These are phyloP conservation scores for Rhodosporidiobolus odoratus DNA, from an alignment of 768 basidiomycete species.

Conservation along the genomic window DNA sequence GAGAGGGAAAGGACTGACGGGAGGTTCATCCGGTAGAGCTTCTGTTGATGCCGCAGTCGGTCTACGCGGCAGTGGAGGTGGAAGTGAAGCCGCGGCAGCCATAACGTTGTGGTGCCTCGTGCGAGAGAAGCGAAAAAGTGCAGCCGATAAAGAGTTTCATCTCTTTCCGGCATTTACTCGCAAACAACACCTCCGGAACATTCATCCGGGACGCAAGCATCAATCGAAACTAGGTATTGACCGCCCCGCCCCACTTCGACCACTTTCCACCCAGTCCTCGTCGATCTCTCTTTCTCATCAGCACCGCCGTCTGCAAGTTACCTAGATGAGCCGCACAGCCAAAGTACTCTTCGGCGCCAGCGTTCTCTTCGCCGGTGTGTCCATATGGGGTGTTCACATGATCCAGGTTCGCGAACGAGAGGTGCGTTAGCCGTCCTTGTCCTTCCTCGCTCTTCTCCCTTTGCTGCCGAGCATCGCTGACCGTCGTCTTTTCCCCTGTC, in stretches of 20 bases:
- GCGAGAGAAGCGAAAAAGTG: too few relatives aligned
- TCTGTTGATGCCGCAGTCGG: not conserved
- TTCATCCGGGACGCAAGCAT: too few relatives aligned
- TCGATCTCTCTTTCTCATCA: too few relatives aligned
- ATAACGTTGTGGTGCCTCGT: too few relatives aligned
- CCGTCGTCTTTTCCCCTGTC: not conserved
- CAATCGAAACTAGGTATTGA: too few relatives aligned
- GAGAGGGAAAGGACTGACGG: not conserved
- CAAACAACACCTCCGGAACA: too few relatives aligned
- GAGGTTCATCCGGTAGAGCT: slow-evolving; percentile 19
- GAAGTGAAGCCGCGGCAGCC: too few relatives aligned
- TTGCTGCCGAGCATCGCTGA: not conserved
- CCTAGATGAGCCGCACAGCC: slow-evolving; percentile 30
- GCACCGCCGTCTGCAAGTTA: too few relatives aligned
- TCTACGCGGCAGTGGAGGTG: not conserved
- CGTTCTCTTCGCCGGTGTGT: slow-evolving; percentile 14
- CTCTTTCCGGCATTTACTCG: too few relatives aligned
- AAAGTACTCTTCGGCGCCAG: slow-evolving; percentile 25
- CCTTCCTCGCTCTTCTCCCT: not conserved
- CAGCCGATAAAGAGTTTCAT: too few relatives aligned
- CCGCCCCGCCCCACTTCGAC: too few relatives aligned
- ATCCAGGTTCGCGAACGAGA: slow-evolving; percentile 36
- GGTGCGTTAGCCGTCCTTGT: slow-evolving; percentile 3
- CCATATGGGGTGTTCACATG: slow-evolving; percentile 36
- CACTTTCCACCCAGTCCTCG: too few relatives aligned